Conservation (phyloP, 1,284 basidiomycete species). For the Inonotus obliquus region DNA sequence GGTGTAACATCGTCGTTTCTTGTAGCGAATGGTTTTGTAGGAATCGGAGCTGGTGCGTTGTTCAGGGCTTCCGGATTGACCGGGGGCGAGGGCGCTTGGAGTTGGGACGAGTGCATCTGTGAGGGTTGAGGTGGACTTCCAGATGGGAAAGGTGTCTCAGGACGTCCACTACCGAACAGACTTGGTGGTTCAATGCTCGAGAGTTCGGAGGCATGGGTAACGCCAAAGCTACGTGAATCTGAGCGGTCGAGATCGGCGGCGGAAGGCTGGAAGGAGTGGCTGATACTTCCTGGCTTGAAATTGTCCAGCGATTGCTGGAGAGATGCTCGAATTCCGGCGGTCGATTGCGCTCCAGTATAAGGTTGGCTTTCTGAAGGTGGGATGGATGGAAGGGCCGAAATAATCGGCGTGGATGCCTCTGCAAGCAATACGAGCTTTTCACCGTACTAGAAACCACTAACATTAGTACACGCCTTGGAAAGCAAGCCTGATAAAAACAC, state of each 20-base stretch:
- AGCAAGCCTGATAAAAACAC: conserved; percentile 8
- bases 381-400: conserved; percentile 53
- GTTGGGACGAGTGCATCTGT: neutral
- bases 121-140: conserved; percentile 3
- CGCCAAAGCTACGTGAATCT: conserved; percentile 75
- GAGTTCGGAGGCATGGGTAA: conserved; percentile 72
- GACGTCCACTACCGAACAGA: conserved; percentile 22
- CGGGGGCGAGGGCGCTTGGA: conserved; percentile 31
- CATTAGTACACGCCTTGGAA: neutral
- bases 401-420: conserved; percentile 58
- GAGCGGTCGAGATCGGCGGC: conserved; percentile 57
- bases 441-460: conserved; percentile 46
- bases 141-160: conserved; percentile 12
- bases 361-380: conserved; percentile 52
- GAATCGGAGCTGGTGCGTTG: conserved; percentile 50
- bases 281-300: conserved; percentile 62
- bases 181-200: conserved; percentile 46
- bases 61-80: conserved; percentile 53
- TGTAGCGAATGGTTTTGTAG: conserved; percentile 22
- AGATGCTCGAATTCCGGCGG: conserved; percentile 65
- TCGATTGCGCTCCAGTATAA: conserved; percentile 56
- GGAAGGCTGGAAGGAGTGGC: conserved; percentile 40
- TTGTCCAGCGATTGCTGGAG: conserved; percentile 72
- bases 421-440: conserved; percentile 71
- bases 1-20: conserved; percentile 9